Evolutionary conservation across 2,329 filamentous ascomycete species (phyloP).

Genomic region (Hansfordia pulvinata): DNA sequence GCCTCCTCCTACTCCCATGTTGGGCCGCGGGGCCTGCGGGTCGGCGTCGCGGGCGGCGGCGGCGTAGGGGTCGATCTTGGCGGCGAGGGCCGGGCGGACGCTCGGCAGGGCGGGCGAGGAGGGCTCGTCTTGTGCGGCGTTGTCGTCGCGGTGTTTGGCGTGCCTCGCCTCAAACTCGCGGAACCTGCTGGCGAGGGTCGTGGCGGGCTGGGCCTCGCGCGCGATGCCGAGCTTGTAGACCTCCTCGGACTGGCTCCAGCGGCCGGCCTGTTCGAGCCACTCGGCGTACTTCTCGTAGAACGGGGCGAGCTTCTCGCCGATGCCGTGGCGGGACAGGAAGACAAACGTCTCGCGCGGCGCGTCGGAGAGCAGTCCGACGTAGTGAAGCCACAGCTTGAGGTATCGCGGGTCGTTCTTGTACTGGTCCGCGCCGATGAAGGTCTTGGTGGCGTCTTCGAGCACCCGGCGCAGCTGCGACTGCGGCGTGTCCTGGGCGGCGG

Average conservation of each 20-base stretch:
- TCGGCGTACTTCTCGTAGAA: constrained; percentile 96
- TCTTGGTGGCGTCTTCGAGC: constrained; percentile 83
- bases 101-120: constrained; percentile 78
- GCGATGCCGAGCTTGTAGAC: constrained; percentile 86
- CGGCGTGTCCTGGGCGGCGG: constrained; percentile 80
- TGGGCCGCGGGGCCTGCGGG: constrained; percentile 49
- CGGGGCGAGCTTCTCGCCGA: constrained; percentile 76
- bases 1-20: constrained; percentile 30
- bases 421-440: constrained; percentile 71
- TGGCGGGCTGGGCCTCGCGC: constrained; percentile 68
- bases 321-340: constrained; percentile 75
- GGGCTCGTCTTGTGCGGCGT: constrained; percentile 56
- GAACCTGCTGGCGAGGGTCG: constrained; percentile 78
- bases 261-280: constrained; percentile 73
- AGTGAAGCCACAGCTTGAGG: constrained; percentile 84
- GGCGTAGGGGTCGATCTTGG: constrained; percentile 75
- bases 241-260: constrained; percentile 87
- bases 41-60: constrained; percentile 40
- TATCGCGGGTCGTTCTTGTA: constrained; percentile 96
- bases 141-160: constrained; percentile 48
- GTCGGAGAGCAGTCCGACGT: constrained; percentile 86
- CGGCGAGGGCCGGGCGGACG: constrained; percentile 68
- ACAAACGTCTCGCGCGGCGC: constrained; percentile 86
- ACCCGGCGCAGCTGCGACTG: constrained; percentile 82
- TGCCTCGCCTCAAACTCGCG: constrained; percentile 75